Evolutionary conservation across 2,329 filamentous ascomycete species (phyloP).

Genomic region (Pseudogymnoascus sp.): DNA sequence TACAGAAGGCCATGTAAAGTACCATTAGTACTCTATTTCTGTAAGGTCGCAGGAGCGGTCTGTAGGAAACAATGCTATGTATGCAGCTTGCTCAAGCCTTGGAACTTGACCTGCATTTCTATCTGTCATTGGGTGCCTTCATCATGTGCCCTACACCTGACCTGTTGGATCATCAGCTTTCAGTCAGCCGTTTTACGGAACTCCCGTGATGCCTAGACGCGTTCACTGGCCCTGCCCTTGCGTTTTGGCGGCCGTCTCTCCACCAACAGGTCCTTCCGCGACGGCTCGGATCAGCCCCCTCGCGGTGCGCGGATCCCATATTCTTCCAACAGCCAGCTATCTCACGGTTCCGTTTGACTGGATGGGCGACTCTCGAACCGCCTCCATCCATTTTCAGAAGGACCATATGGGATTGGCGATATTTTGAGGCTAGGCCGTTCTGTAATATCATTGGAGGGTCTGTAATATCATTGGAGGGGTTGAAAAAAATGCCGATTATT

Average conservation of each 20-base stretch:
- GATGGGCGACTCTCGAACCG: slow-evolving; percentile 2
- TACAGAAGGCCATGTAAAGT: not conserved
- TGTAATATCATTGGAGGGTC: not conserved
- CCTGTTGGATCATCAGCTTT: slow-evolving; percentile 3
- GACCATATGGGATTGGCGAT: not conserved
- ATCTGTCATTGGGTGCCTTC: slow-evolving; percentile 2
- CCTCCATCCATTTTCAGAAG: not conserved
- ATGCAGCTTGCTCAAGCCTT: not conserved
- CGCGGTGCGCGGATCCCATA: not conserved
- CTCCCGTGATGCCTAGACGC: slow-evolving; percentile 8
- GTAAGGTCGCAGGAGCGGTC: slow-evolving; percentile 2
- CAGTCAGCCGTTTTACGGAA: slow-evolving; percentile 5
- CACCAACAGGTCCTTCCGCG: not conserved
- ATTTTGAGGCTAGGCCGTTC: slow-evolving; percentile 1
- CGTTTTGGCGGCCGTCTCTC: not conserved
- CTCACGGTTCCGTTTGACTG: slow-evolving; percentile 3
- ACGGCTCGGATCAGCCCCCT: slow-evolving; percentile 4
- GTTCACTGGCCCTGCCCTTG: not conserved
- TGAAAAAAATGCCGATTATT: not conserved
- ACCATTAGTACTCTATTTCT: slow-evolving; percentile 3
- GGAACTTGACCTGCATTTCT: not conserved
- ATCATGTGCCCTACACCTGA: slow-evolving; percentile 1
- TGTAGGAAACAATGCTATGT: not conserved
- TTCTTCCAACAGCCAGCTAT: not conserved
- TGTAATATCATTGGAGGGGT: not conserved